Base-by-base conservation (phyloP, 352 stramenopile species). In the Globisporangium ultimum region DNA sequence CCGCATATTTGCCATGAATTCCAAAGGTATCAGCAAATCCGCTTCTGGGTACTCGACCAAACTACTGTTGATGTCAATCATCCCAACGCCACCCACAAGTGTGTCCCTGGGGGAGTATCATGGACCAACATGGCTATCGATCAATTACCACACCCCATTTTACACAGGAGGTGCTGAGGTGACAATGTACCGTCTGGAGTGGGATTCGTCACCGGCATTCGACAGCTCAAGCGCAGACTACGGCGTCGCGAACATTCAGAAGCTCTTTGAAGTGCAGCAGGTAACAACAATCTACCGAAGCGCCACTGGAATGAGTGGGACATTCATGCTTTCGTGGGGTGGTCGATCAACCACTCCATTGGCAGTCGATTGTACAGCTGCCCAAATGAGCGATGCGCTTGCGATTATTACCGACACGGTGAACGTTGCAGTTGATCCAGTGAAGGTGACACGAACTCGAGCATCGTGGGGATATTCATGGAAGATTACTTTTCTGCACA, bases 251-350 rank as follows among this genome's bases (percentile, higher is more conserved):
- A 96, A 80, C 36, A 86, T 98, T 14, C 74, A 94, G 61, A 90
- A 97, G 55, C 70, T 74, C 10, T 83, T 81, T 21, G 95, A 98
- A 74, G 88, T 98, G 8, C 95, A 98, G 68, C 79, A 96, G 61
- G 81, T 98, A 11, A 79, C 63, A 1, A 85, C 68, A 32, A 76
- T 51, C 17, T 91, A 84, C 54, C 70, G 82, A 20, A 94, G 75
- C 53, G 88, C 75, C 65, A 70, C 67, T 71, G 64, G 64, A 5
- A 74, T 72, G 12, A 80, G 80, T 18, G 96, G 96, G 3, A 96
- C 84, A 7, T 98, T 98, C 68, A 91, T 75, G n/a, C 68, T 99
- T 0, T 84, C 87, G 1, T 98, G 91, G 86, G 96, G 96, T 41
- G 93, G 93, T 2, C 78, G 71, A 4, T 81, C 56, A 8, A 95